Evolutionary conservation across 2,329 filamentous ascomycete genomes (phyloP), one percentile per base, ranked within the genome.

Genomic region (Pseudocercospora eumusae): DNA sequence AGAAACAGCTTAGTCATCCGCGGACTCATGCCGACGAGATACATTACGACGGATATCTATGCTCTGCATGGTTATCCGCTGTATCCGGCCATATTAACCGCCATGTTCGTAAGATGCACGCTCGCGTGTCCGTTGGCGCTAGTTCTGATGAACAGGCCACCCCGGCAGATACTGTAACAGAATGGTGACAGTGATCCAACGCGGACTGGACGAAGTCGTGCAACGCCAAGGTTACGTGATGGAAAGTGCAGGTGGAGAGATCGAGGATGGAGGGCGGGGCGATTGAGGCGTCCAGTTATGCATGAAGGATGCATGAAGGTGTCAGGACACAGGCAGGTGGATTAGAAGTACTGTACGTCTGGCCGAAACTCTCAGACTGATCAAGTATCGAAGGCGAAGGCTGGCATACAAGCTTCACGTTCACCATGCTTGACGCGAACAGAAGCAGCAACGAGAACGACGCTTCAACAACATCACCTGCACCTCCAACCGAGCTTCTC

Each of bases 91-190:
- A n/a, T n/a, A n/a, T n/a, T n/a, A n/a, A n/a, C n/a, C n/a, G n/a
- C n/a, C n/a, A n/a, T n/a, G n/a, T n/a, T n/a, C n/a, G n/a, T n/a
- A n/a, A n/a, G n/a, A n/a, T 65, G 45, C 59, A 33, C 44, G 45
- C 45, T 57, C 61, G 64, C 64, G 63, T 62, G 58, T 59, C 54
- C 53, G 61, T 36, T 54, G 54, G 25, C 36, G 52, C 25, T 60
- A 42, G n/a, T n/a, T n/a, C n/a, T n/a, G n/a, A 42, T 50, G 27
- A 47, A 52, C 56, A 64, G 56, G 44, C 27, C 27, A 52, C 21
- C 59, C 45, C 31, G 49, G 40, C 52, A 49, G 56, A 40, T n/a
- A n/a, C n/a, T n/a, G n/a, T 31, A 47, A 52, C 21, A 23, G 18
- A 21, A 23, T 45, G 42, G 25, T 52, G 21, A 23, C 23, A 45